Base-by-base conservation (phyloP, 2,329 filamentous ascomycete species). In the Pestalotiopsis sp. region DNA sequence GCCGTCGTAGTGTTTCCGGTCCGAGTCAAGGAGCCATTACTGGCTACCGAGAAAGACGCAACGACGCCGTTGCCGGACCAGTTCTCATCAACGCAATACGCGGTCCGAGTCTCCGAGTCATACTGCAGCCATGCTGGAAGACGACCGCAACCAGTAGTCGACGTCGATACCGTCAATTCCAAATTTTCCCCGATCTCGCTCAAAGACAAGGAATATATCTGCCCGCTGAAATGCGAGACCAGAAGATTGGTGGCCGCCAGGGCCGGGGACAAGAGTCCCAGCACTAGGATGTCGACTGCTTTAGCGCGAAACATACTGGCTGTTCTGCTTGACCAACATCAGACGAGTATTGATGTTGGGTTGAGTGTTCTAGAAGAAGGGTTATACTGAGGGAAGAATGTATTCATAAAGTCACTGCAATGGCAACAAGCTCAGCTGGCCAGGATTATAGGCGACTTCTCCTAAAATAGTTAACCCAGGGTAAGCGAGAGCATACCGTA, bases 211-310 rank as follows among this genome's bases (percentile, higher is more conserved):
- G 78, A 78, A 73, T 78, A 82, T 59, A 83, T 74, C 67, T 79
- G 79, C 58, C 80, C 80, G 20, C 78, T 81, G 70, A 81, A 83
- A 68, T 82, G 81, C 2, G 80, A 80, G 38, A 76, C 81, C 3
- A 82, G 72, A 17, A 83, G 73, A 20, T 73, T 81, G 2, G 74
- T 74, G 62, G 73, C 76, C 38, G 75, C 69, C 45, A 73, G 75
- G 17, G 38, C 13, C 2, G 66, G 60, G 17, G 17, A 52, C 45
- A 52, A 52, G 52, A 63, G 27, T 25, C 66, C 40, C 25, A 60
- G 20, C 25, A n/a, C 57, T 17, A 60, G 45, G 20, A 52, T 52
- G 45, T 52, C 17, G 45, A 52, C n/a, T 52, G 45, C 17, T 52
- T 14, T 52, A 52, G 45, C 45, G 45, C 45, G 45, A 52, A 52